Base-by-base conservation (phyloP, 805 yeast species). In the Cyberlindnera sargentensis region DNA sequence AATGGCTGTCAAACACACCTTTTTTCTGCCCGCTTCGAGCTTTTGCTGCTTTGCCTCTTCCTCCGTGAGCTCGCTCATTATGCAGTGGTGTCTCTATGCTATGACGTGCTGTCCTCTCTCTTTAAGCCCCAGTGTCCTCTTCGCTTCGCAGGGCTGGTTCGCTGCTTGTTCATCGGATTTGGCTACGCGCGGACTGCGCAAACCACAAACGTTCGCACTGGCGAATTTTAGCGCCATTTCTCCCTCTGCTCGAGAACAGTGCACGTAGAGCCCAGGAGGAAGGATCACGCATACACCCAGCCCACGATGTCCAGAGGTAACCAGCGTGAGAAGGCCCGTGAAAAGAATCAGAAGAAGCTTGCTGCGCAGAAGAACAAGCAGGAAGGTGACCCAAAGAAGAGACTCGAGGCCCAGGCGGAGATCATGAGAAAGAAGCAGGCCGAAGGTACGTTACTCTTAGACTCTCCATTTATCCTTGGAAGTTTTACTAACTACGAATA, bases 291-390 rank as follows among this genome's bases (percentile, higher is more conserved):
- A 15, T 24, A 28, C 30, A 28, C 30, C 30, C 30, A 28, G 30
- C 6, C 15, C 9, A 46, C 39, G n/a, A 90, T 91, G 97, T 82
- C 96, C 42, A 78, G 99, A 71, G 99, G 99, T 30, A 93, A 91
- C 65, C 98, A 93, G 67, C 78, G 99, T 64, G 99, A 91, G 34
- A 75, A 85, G 55, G 97, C 97, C 30, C 77, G 99, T 61, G 86
- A 81, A 47, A 91, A 86, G 68, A 87, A 86, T 66, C 62, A 69
- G 63, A 93, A 91, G 71, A 91, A 91, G 65, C 82, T 76, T 57
- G 81, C 78, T 49, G 82, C 77, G 37, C 83, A 83, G 67, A 56
- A 51, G 45, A 62, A 63, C 47, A 85, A 87, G 68, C 78, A 78
- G 57, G 73, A 69, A 6, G 98, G 97, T 27, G 96, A 88, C 60